Evolutionary conservation across 139 green algal genomes (phyloP).

Genomic region (Bryopsis sp.): DNA sequence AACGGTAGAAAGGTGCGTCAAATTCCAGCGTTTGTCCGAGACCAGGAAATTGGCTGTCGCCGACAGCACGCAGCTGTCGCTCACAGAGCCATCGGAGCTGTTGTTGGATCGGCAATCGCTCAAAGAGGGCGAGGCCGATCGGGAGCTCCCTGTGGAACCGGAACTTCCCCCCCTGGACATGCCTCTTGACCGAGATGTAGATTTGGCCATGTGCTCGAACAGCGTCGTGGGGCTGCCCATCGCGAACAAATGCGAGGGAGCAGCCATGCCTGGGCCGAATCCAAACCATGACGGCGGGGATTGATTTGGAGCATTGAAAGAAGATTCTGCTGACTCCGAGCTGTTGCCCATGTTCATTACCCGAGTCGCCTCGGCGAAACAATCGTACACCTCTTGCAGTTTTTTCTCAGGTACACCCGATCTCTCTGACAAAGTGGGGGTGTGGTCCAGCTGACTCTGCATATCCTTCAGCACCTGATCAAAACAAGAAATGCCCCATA

Average conservation of each 20-base stretch:
- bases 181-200: no score
- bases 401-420: conserved; percentile 18
- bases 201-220: not conserved
- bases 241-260: conserved; percentile 7
- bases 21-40: conserved; percentile 7
- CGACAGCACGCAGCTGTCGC: conserved; percentile 16
- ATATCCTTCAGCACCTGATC: conserved; percentile 17
- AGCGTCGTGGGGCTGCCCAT: conserved; percentile 1
- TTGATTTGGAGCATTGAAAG: not conserved
- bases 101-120: not conserved
- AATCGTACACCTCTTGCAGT: conserved; percentile 19
- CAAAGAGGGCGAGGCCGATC: not conserved
- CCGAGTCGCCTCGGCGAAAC: conserved; percentile 5
- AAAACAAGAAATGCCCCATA: no score
- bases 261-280: not conserved
- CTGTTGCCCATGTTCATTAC: no score
- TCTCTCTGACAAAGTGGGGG: not conserved
- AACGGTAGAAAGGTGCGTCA: conserved; percentile 13
- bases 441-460: not conserved
- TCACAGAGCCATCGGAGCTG: not conserved
- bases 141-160: no score
- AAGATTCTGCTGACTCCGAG: not conserved
- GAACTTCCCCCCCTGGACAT: no score
- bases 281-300: conserved; percentile 12
- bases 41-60: conserved; percentile 20